These are phyloP conservation scores for Obba rivulosa DNA, from an alignment of 768 basidiomycete genomes.

Conservation along the genomic window DNA sequence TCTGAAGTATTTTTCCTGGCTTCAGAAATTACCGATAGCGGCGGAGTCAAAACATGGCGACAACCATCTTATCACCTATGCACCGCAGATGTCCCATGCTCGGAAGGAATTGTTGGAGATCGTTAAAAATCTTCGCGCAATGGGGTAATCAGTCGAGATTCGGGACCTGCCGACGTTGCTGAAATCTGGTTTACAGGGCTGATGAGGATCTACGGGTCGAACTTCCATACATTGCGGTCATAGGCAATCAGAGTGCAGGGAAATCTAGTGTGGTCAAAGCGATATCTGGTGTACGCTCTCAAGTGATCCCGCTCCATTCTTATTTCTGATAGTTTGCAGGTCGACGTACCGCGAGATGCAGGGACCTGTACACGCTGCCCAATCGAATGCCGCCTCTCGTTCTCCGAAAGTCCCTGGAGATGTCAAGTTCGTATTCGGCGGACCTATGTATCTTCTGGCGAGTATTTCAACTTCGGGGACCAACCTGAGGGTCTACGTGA, in stretches of 20 bases:
- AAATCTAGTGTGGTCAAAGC: constrained; percentile 46
- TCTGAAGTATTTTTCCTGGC: too few relatives aligned
- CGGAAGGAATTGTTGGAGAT: not conserved
- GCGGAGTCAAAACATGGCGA: too few relatives aligned
- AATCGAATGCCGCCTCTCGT: constrained; percentile 29
- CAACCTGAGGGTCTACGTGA: too few relatives aligned
- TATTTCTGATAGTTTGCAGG: too few relatives aligned
- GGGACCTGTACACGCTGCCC: constrained; percentile 43
- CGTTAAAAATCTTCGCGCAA: not conserved
- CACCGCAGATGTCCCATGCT: too few relatives aligned
- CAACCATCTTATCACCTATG: too few relatives aligned
- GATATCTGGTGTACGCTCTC: constrained; percentile 34
- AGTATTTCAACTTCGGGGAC: constrained; percentile 17
- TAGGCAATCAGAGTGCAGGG: constrained; percentile 49
- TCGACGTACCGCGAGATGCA: constrained; percentile 42
- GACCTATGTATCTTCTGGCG: too few relatives aligned
- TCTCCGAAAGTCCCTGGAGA: constrained; percentile 20
- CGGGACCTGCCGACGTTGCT: not conserved
- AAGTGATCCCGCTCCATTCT: not conserved
- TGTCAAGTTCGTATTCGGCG: constrained; percentile 39
- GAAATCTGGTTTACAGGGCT: constrained; percentile 22
- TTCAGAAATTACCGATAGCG: too few relatives aligned
- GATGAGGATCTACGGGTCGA: constrained; percentile 44
- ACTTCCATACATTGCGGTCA: constrained; percentile 44
- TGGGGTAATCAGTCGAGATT: not conserved